Evolutionary conservation across 2,329 filamentous ascomycete genomes (phyloP).

Genomic region (Aphanoascus verrucosus): DNA sequence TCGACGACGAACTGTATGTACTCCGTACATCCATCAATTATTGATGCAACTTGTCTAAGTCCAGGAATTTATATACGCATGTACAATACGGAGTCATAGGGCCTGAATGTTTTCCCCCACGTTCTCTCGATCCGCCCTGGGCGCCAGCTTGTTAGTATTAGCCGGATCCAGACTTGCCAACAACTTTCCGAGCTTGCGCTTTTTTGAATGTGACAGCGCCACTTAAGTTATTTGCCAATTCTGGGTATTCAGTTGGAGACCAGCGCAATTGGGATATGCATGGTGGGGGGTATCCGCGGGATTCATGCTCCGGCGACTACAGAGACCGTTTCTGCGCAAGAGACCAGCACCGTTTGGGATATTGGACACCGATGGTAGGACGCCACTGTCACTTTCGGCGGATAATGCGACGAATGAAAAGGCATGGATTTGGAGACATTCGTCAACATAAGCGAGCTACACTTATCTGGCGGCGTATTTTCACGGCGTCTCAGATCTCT

Average conservation of each 20-base stretch:
- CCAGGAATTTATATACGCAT: background rate
- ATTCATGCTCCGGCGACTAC: background rate
- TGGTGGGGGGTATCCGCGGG: background rate
- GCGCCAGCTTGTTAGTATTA: background rate
- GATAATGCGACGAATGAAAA: slow-evolving; percentile 3
- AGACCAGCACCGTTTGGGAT: background rate
- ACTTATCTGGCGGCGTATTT: slow-evolving; percentile 21
- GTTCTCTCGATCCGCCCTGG: slow-evolving; percentile 1
- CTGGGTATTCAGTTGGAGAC: background rate
- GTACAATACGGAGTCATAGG: background rate
- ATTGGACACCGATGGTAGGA: no score
- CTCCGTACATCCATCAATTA: background rate
- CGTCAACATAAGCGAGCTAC: slow-evolving; percentile 35
- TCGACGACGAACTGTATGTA: background rate
- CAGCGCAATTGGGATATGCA: background rate
- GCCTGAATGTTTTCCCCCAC: slow-evolving; percentile 3
- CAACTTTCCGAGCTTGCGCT: background rate
- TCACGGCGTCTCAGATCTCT: slow-evolving; percentile 28
- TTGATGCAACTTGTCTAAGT: background rate
- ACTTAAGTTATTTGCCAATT: background rate
- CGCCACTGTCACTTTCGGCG: background rate
- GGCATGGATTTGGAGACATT: background rate
- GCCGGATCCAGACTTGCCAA: background rate
- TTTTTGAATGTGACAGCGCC: background rate
- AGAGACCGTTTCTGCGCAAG: background rate